Percentiles rank a stretch among this genome's conserved stretches.
phyloP scores from a whole-genome alignment of 2,329 filamentous ascomycete species.

The Tolypocladium album region DNA sequence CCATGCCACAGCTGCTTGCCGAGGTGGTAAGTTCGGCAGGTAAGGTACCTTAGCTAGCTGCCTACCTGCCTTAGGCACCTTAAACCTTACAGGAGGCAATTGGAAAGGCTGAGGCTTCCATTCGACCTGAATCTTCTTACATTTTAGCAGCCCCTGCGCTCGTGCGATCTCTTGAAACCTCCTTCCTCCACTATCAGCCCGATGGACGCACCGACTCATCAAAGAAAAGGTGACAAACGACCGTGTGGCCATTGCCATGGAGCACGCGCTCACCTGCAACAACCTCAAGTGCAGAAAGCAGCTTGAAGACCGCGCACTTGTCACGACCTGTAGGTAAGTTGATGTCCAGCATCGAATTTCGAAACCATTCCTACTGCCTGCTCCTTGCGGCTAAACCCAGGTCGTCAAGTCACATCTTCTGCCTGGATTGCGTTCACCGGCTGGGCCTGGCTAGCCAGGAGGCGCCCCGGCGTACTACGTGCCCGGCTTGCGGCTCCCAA shows the following conservation, averaged over 20 bases:
- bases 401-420: conserved; percentile 67
- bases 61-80: neutral
- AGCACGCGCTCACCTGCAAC: conserved; percentile 69
- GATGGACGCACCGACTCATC: neutral
- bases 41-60: neutral
- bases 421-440: conserved; percentile 57
- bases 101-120: neutral
- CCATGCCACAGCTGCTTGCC: neutral
- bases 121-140: neutral
- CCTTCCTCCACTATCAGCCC: neutral
- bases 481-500: conserved; percentile 64
- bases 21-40: no score
- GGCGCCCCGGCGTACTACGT: conserved; percentile 33
- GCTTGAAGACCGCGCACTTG: conserved; percentile 61
- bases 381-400: neutral
- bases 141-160: neutral
- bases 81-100: neutral
- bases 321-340: conserved; percentile 75
- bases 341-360: neutral
- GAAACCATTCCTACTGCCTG: neutral
- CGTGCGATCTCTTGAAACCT: neutral
- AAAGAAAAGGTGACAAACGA: neutral
- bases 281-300: conserved; percentile 62
- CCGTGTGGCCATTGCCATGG: conserved; percentile 45
- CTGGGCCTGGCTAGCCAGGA: conserved; percentile 45